Evolutionary conservation across 2,329 filamentous ascomycete genomes (phyloP).

Genomic region (Diplodia corticola): DNA sequence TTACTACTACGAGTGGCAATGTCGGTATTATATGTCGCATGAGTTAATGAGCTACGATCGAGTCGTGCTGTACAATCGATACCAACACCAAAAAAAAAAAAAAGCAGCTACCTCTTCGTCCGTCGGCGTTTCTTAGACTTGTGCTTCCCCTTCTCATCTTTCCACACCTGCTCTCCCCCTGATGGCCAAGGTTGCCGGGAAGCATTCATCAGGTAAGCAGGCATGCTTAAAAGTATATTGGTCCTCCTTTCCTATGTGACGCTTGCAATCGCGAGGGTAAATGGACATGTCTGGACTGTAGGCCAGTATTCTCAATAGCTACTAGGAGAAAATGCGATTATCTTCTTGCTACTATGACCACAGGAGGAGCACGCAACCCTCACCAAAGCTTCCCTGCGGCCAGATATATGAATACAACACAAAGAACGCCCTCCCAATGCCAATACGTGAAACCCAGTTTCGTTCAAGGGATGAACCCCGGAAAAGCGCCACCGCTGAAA

Average conservation of each 20-base stretch:
- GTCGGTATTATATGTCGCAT: not conserved
- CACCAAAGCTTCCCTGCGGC: not conserved
- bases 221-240: too few relatives aligned
- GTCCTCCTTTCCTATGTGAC: too few relatives aligned
- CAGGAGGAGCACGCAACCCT: not conserved
- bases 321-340: not conserved
- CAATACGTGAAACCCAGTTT: not conserved
- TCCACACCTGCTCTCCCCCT: not conserved
- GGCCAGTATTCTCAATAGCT: not conserved
- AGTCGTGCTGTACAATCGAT: not conserved
- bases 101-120: not conserved
- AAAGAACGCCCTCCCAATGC: constrained; percentile 10
- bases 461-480: not conserved
- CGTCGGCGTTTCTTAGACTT: not conserved
- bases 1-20: not conserved
- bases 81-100: not conserved
- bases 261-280: too few relatives aligned
- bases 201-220: too few relatives aligned
- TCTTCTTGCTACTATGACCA: not conserved
- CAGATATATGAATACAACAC: not conserved
- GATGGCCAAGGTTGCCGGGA: too few relatives aligned
- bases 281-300: not conserved
- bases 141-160: not conserved
- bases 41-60: constrained; percentile 2
- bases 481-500: constrained; percentile 9